Conservation (phyloP, 2,329 filamentous ascomycete genomes). For the Cytospora chrysosperma region DNA sequence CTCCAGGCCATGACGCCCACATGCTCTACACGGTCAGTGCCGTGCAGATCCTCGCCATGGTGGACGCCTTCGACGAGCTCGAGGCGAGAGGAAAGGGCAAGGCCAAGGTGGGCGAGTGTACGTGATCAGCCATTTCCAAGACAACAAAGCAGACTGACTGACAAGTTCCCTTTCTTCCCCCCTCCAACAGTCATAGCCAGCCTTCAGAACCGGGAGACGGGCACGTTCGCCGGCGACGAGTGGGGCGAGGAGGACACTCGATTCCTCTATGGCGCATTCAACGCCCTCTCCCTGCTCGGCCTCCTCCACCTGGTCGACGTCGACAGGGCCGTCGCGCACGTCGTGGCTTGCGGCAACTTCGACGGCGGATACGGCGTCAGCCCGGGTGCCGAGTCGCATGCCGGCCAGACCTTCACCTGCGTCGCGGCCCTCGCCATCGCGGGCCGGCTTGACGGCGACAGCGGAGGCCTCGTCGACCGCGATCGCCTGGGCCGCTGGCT, state of each 20-base stretch:
- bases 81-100: conserved; percentile 70
- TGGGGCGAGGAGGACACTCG: conserved; percentile 97
- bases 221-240: conserved; percentile 89
- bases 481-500: conserved; percentile 87
- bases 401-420: conserved; percentile 94
- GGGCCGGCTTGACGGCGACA: conserved; percentile 75
- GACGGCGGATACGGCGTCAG: conserved; percentile 91
- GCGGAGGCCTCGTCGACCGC: conserved; percentile 76
- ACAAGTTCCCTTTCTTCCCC: too few relatives aligned
- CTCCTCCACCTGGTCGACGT: conserved; percentile 74
- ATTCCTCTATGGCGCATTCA: conserved; percentile 88
- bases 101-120: conserved; percentile 75
- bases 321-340: conserved; percentile 73
- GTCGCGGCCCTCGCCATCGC: conserved; percentile 84
- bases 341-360: conserved; percentile 84
- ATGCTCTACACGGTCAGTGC: conserved; percentile 95
- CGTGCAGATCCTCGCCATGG: conserved; percentile 84
- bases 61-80: conserved; percentile 82
- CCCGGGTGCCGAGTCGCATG: conserved; percentile 90
- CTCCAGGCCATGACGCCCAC: conserved; percentile 91
- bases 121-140: too few relatives aligned
- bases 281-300: conserved; percentile 80
- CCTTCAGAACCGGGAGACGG: conserved; percentile 76
- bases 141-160: too few relatives aligned
- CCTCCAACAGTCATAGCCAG: conserved; percentile 65